Conservation (phyloP, 2,329 filamentous ascomycete species). For the Aspergillus cejpii region DNA sequence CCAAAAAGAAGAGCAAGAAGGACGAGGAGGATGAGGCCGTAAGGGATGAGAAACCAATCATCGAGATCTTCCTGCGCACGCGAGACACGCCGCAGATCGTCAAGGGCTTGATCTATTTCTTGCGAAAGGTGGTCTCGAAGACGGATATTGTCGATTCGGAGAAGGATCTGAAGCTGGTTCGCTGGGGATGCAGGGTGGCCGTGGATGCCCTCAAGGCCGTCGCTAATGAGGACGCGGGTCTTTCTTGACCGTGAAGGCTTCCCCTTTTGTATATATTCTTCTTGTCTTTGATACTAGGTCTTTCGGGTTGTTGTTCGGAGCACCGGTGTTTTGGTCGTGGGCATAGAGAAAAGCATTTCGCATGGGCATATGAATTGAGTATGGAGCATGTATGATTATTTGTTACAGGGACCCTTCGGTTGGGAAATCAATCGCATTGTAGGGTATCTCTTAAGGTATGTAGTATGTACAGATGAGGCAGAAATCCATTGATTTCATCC, state of each 20-base stretch:
- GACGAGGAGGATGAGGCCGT: constrained; percentile 20
- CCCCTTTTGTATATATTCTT: neutral
- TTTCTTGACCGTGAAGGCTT: neutral
- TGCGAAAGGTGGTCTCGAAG: constrained; percentile 66
- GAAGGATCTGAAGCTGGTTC: constrained; percentile 48
- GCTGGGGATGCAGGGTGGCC: constrained; percentile 40
- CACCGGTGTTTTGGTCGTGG: neutral
- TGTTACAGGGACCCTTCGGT: neutral
- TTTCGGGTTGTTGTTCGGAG: neutral
- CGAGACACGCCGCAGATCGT: constrained; percentile 62
- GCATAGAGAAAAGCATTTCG: neutral
- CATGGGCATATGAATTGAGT: neutral
- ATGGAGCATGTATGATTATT: neutral
- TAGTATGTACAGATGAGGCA: neutral
- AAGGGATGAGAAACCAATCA: constrained; percentile 52
- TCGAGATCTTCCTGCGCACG: constrained; percentile 60
- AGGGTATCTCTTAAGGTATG: neutral
- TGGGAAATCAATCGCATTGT: neutral
- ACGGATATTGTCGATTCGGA: constrained; percentile 50
- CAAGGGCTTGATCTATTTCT: constrained; percentile 69
- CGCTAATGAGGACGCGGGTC: constrained; percentile 14
- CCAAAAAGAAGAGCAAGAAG: constrained; percentile 17
- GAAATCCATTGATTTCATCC: neutral
- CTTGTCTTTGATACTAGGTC: neutral
- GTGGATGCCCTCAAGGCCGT: constrained; percentile 38